Evolutionary conservation across 2,329 filamentous ascomycete genomes (phyloP).

Genomic region (Aspergillus japonicus): DNA sequence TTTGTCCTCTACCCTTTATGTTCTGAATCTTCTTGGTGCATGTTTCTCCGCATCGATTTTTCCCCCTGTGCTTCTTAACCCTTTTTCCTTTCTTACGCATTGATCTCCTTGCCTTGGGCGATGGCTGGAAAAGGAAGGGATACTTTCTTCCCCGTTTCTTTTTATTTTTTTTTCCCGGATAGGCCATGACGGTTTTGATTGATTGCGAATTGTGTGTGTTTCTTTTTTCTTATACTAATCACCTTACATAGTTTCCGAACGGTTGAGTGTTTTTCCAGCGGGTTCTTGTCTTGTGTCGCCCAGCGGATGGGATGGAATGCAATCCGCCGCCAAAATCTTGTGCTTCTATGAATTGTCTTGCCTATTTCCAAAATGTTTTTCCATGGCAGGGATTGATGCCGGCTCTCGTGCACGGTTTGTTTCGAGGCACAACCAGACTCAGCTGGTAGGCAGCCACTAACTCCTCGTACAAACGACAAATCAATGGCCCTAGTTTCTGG

Average conservation of each 20-base stretch:
- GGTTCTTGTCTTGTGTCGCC: conserved; percentile 15
- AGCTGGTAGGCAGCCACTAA: background rate
- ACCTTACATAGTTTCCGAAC: conserved; percentile 17
- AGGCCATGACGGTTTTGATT: conserved; percentile 28
- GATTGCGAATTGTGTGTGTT: conserved; percentile 18
- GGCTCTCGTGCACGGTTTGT: background rate
- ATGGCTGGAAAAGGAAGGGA: conserved; percentile 25
- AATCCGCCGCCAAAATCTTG: conserved; percentile 14
- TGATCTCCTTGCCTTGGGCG: conserved; percentile 24
- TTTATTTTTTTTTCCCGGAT: conserved; percentile 18
- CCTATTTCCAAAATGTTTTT: background rate
- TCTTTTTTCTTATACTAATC: conserved; percentile 22
- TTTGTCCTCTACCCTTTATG: background rate
- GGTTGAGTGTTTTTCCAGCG: conserved; percentile 23
- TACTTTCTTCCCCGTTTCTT: background rate
- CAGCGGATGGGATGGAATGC: conserved; percentile 13
- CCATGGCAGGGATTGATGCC: background rate
- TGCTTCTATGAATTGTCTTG: conserved; percentile 4
- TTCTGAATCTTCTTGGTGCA: background rate
- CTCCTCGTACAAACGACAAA: background rate
- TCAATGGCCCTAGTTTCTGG: background rate
- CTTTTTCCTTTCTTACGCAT: conserved; percentile 31
- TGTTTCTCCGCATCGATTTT: conserved; percentile 16
- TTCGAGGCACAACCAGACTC: background rate
- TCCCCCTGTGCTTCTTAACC: conserved; percentile 32